Percentiles rank a stretch among this genome's conserved stretches.
Evolutionary conservation across 2,329 filamentous ascomycete genomes (phyloP).

Genomic region (Cytospora piceae): DNA sequence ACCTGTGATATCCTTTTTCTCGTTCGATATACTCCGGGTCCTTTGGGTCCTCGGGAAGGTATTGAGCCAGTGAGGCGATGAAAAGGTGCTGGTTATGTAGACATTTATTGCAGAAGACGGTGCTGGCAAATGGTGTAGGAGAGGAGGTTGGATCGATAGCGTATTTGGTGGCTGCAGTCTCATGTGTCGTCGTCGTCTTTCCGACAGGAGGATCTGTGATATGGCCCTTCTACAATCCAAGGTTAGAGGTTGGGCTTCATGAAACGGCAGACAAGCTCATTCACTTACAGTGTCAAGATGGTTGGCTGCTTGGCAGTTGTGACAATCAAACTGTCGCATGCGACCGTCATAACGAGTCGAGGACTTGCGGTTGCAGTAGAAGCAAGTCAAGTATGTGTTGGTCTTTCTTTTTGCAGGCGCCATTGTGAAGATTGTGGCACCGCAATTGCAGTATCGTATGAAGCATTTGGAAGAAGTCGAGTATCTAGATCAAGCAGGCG

Average conservation of each 20-base stretch:
- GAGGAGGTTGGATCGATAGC: conserved; percentile 48
- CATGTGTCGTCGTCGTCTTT: conserved; percentile 50
- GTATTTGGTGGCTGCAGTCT: conserved; percentile 50
- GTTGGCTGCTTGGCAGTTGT: conserved; percentile 83
- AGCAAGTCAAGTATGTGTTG: conserved; percentile 64
- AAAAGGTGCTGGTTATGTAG: conserved; percentile 87
- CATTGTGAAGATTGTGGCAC: conserved; percentile 41
- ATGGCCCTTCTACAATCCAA: conserved; percentile 70
- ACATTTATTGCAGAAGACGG: conserved; percentile 74
- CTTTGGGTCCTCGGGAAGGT: conserved; percentile 66
- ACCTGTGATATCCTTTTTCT: conserved; percentile 70
- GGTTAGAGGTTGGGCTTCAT: neutral
- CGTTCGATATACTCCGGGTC: conserved; percentile 72
- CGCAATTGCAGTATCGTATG: neutral
- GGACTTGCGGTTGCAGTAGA: conserved; percentile 79
- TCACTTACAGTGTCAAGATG: conserved; percentile 78
- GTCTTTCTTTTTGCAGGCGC: conserved; percentile 40
- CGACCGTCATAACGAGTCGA: conserved; percentile 59
- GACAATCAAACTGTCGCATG: conserved; percentile 71
- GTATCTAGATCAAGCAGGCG: neutral
- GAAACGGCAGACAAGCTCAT: neutral
- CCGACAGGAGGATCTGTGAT: conserved; percentile 83
- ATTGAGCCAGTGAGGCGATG: conserved; percentile 76
- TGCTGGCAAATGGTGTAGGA: conserved; percentile 42
- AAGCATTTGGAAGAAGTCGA: conserved; percentile 4